Evolutionary conservation across 1,284 basidiomycete genomes (phyloP).

Genomic region (Sanghuangporus sanghuang): DNA sequence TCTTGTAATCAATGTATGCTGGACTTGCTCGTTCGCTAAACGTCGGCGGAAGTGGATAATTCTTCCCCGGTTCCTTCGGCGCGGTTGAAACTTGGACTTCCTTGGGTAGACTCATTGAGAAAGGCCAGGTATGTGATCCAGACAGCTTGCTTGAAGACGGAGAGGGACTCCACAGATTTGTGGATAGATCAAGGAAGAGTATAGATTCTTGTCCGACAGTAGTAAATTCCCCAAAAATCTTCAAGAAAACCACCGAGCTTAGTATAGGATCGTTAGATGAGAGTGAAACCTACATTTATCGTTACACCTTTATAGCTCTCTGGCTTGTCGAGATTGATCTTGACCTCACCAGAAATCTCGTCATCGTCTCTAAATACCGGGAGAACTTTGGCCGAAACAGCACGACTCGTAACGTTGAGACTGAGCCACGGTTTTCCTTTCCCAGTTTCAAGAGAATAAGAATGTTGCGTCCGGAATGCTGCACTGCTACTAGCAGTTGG

Average conservation of each 20-base stretch:
- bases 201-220: conserved; percentile 34
- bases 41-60: conserved; percentile 31
- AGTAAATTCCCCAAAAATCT: conserved; percentile 29
- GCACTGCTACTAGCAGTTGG: neutral
- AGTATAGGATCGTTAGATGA: neutral
- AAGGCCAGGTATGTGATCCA: conserved; percentile 29
- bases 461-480: conserved; percentile 25
- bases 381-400: conserved; percentile 24
- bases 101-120: conserved; percentile 28
- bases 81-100: conserved; percentile 25
- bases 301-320: conserved; percentile 27
- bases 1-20: conserved; percentile 36
- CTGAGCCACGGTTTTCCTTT: conserved; percentile 33
- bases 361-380: conserved; percentile 29
- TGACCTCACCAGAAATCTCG: conserved; percentile 26
- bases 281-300: conserved; percentile 25
- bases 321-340: conserved; percentile 27
- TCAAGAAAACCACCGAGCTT: neutral
- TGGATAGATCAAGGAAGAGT: conserved; percentile 26
- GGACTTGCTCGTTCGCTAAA: conserved; percentile 35
- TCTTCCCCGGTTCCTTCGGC: conserved; percentile 22
- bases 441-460: conserved; percentile 33
- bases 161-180: conserved; percentile 24
- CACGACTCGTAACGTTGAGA: conserved; percentile 27
- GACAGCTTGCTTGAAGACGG: conserved; percentile 21